phyloP scores from a whole-genome alignment of 495 filamentous ascomycete genomes.

The Xylaria bambusicola region DNA sequence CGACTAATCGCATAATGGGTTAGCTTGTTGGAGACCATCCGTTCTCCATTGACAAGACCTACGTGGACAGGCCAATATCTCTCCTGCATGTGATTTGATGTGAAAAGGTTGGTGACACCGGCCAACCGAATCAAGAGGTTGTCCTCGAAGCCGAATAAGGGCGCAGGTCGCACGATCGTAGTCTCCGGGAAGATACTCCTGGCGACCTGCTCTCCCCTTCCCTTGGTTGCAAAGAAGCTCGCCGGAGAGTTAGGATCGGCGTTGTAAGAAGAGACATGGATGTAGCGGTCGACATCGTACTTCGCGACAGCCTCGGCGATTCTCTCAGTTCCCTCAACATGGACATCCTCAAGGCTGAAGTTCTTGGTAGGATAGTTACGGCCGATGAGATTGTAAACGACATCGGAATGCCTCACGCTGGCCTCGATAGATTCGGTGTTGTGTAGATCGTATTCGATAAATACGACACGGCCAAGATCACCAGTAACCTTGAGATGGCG shows the following conservation, averaged over 20 bases:
- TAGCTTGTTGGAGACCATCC: constrained; percentile 18
- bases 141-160: constrained; percentile 94
- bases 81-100: constrained; percentile 89
- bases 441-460: constrained; percentile 91
- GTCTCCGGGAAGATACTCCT: constrained; percentile 95
- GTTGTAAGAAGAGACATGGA: constrained; percentile 96
- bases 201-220: constrained; percentile 76
- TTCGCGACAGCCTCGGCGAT: constrained; percentile 96
- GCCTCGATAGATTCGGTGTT: constrained; percentile 97
- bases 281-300: constrained; percentile 96
- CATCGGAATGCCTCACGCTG: constrained; percentile 92
- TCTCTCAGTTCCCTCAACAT: constrained; percentile 91
- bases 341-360: constrained; percentile 88
- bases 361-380: constrained; percentile 98
- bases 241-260: constrained; percentile 78
- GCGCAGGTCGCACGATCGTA: constrained; percentile 93
- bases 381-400: constrained; percentile 94
- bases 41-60: constrained; percentile 38
- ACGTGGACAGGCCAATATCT: constrained; percentile 90
- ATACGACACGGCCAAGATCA: constrained; percentile 85
- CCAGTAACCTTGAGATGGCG: constrained; percentile 93
- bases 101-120: constrained; percentile 74
- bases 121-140: constrained; percentile 86
- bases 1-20: constrained; percentile 50
- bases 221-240: constrained; percentile 90